Base-by-base conservation (phyloP, 352 stramenopile species). In the Phytophthora rubi region DNA sequence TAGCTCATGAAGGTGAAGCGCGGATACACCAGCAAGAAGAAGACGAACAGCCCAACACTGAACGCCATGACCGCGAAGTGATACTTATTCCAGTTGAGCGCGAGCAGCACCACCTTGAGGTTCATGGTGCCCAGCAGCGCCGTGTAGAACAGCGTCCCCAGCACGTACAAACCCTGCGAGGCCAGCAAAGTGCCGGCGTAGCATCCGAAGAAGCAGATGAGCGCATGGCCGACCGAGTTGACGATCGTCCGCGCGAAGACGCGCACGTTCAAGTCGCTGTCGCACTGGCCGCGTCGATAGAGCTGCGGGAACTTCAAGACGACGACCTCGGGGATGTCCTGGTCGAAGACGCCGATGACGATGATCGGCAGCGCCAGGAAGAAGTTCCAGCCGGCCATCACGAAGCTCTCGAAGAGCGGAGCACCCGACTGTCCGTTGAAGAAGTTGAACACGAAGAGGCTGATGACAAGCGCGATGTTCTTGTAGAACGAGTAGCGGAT, bases 401-500 rank as follows among this genome's bases (percentile, higher is more conserved):
- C 81, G 47, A 90, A 90, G 30, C 78, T 88, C 73, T 96, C 89
- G 52, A 94, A 96, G 1, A 97, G 65, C 26, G 89, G 78, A 15
- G 76, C 68, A 33, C 85, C 96, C 16, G 90, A 98, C 58, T 98
- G 96, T n/a, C 94, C 95, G 71, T 95, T 98, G 77, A 87, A 97
- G 48, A 98, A 90, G 68, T 94, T 97, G 72, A 91, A 92, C 4
- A 98, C 75, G 72, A 98, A 98, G 59, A 98, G 77, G 53, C 81
- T 92, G 39, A 98, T 91, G 58, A 98, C 93, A 23, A 99, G 89
- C 32, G 97, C 83, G 60, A 98, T 96, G 85, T 99, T 99, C 81
- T 99, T 99, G 91, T 99, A 99, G 76, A 99, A 99, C 37, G 97
- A 98, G 73, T 98, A 99, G 8, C 96, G 82, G 64, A 99, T 94